Evolutionary conservation across 345 rosid genomes (phyloP).

Genomic region (Syzygium aromaticum): DNA sequence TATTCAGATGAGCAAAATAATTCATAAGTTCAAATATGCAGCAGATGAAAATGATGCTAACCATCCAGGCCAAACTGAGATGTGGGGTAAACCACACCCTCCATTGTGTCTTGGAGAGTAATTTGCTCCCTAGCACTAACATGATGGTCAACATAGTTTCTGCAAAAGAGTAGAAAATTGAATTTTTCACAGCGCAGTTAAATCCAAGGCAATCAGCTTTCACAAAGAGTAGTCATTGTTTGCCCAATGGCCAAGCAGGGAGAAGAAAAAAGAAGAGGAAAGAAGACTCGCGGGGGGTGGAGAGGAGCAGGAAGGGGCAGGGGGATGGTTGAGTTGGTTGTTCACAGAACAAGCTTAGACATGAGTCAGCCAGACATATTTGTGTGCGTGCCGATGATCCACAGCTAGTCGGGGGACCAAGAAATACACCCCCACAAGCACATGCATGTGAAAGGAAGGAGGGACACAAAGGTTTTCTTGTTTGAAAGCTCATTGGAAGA

Average conservation of each 20-base stretch:
- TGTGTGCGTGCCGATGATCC: neutral
- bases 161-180: conserved; percentile 23
- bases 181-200: neutral
- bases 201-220: neutral
- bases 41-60: conserved; percentile 19
- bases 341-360: neutral
- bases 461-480: neutral
- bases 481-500: neutral
- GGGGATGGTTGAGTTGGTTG: neutral
- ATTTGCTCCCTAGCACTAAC: conserved; percentile 95
- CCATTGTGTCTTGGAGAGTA: conserved; percentile 98
- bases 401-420: neutral
- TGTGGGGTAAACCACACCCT: conserved; percentile 83
- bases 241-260: neutral
- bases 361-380: neutral
- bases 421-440: neutral
- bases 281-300: neutral
- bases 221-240: neutral
- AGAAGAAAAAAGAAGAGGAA: neutral
- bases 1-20: neutral
- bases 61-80: conserved; percentile 98
- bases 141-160: conserved; percentile 94
- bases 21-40: neutral
- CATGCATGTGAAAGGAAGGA: neutral
- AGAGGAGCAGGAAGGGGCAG: neutral